These are phyloP conservation scores for Delphinella strobiligena DNA, from an alignment of 2,329 filamentous ascomycete species.

Conservation along the genomic window DNA sequence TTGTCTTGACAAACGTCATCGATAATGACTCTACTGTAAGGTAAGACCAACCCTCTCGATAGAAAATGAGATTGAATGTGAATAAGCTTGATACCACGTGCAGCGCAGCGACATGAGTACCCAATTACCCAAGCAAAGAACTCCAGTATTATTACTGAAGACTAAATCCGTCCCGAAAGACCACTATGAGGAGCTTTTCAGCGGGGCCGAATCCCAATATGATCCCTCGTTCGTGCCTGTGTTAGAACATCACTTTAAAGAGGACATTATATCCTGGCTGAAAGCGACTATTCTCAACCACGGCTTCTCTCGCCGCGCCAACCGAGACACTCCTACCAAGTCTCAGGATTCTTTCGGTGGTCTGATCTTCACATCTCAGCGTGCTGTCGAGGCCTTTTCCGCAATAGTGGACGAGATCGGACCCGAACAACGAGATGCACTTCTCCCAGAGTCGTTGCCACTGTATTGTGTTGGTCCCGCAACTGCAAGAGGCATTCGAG, in stretches of 20 bases:
- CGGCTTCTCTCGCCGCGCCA: slow-evolving; percentile 21
- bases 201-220: slow-evolving; percentile 32
- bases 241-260: slow-evolving; percentile 56
- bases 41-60: no score
- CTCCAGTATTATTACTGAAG: slow-evolving; percentile 62
- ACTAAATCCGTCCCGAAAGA: slow-evolving; percentile 62
- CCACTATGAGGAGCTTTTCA: slow-evolving; percentile 59
- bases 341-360: slow-evolving; percentile 49
- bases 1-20: slow-evolving; percentile 5
- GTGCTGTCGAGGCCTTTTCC: slow-evolving; percentile 68
- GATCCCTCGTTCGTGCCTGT: slow-evolving; percentile 64
- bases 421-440: slow-evolving; percentile 18
- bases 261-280: slow-evolving; percentile 45
- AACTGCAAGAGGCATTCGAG: slow-evolving; percentile 59
- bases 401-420: slow-evolving; percentile 45
- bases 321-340: slow-evolving; percentile 12
- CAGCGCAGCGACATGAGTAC: no score
- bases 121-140: slow-evolving; percentile 13
- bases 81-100: no score
- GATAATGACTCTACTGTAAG: no score
- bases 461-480: slow-evolving; percentile 75
- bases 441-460: slow-evolving; percentile 38
- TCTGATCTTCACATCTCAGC: slow-evolving; percentile 74
- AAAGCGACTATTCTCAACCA: slow-evolving; percentile 37
- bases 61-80: no score